These are phyloP conservation scores for Sicyos edulis DNA, from an alignment of 306 rosid species.

Conservation along the genomic window DNA sequence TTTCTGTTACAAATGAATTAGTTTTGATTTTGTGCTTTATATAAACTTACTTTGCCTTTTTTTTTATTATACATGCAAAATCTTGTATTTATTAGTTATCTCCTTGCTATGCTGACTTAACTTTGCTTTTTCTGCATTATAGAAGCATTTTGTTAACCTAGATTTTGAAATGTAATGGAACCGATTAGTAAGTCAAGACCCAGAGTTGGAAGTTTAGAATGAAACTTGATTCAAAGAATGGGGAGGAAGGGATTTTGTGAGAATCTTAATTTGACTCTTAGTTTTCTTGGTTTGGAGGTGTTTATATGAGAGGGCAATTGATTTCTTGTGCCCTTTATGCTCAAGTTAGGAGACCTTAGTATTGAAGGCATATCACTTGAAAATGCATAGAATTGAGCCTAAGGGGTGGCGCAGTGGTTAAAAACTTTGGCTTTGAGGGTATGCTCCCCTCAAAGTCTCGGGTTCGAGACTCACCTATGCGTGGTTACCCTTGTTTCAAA, in stretches of 20 bases:
- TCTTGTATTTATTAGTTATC: too few species aligned
- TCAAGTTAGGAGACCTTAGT: not conserved
- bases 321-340: not conserved
- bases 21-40: too few species aligned
- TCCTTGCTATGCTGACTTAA: not conserved
- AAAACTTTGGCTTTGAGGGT: too few species aligned
- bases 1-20: too few species aligned
- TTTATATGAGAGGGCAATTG: not conserved
- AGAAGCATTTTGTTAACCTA: not conserved
- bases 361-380: not conserved
- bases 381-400: not conserved
- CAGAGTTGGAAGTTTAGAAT: not conserved
- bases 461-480: too few species aligned
- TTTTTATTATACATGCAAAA: too few species aligned
- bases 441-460: too few species aligned
- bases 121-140: not conserved
- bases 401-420: too few species aligned
- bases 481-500: too few species aligned
- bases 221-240: conserved; percentile 2
- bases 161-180: not conserved
- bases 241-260: not conserved
- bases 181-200: not conserved
- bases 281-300: not conserved
- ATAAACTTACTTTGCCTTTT: too few species aligned
- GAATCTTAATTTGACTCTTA: not conserved